phyloP scores from a whole-genome alignment of 2,329 filamentous ascomycete species.

The Epichloe glyceriae region DNA sequence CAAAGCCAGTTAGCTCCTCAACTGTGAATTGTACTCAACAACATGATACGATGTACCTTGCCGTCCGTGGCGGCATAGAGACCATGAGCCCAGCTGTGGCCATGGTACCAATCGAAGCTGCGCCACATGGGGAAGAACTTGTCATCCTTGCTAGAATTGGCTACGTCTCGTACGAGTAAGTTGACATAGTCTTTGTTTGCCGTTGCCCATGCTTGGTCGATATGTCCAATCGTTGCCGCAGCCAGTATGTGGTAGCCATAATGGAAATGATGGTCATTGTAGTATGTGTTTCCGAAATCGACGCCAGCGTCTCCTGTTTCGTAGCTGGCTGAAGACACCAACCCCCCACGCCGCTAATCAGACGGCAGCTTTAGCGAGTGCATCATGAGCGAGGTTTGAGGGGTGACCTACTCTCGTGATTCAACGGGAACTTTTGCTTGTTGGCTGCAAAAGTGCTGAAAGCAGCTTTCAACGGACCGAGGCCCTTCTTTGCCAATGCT shows the following conservation, averaged over 20 bases:
- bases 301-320: constrained; percentile 50
- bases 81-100: constrained; percentile 86
- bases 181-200: constrained; percentile 72
- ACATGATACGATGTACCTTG: constrained; percentile 35
- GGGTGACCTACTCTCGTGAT: constrained; percentile 44
- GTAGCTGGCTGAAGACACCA: constrained; percentile 67
- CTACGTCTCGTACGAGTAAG: constrained; percentile 66
- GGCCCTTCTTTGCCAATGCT: constrained; percentile 40
- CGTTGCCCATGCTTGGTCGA: constrained; percentile 63
- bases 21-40: too few relatives aligned
- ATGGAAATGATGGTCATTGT: constrained; percentile 66
- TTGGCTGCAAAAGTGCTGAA: constrained; percentile 57
- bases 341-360: constrained; percentile 55
- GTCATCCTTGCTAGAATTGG: constrained; percentile 62
- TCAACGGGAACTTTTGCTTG: constrained; percentile 51
- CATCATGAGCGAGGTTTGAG: neutral
- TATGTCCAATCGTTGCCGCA: constrained; percentile 66
- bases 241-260: constrained; percentile 86
- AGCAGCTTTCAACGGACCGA: constrained; percentile 49
- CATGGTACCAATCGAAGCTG: constrained; percentile 87
- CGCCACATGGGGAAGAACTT: constrained; percentile 69
- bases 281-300: constrained; percentile 85
- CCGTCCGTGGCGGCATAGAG: constrained; percentile 58
- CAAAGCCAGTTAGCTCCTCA: constrained; percentile 1
- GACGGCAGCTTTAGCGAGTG: neutral